A percentile compares a stretch with the other conserved stretches of the same genome.
These are phyloP conservation scores for Ophiostoma triangulosporum DNA, from an alignment of 2,329 filamentous ascomycete genomes.

Conservation along the genomic window DNA sequence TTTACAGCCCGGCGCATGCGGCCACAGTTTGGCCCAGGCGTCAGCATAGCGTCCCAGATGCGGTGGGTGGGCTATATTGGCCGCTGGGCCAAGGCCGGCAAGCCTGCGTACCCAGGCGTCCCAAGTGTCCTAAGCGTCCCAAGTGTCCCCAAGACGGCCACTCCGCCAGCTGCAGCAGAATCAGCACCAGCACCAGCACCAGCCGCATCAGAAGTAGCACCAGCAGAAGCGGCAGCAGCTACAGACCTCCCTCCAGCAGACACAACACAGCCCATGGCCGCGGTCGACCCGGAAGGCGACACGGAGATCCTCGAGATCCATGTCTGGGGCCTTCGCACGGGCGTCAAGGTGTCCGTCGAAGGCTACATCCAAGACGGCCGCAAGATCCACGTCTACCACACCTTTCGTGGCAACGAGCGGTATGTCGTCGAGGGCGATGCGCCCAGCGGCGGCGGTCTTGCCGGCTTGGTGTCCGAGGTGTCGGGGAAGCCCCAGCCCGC, in stretches of 20 bases:
- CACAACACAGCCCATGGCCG: neutral
- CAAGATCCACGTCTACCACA: slow-evolving; percentile 70
- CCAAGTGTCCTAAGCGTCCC: neutral
- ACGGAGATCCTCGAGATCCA: slow-evolving; percentile 83
- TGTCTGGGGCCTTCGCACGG: slow-evolving; percentile 74
- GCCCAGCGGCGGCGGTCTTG: slow-evolving; percentile 34
- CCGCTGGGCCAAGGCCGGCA: slow-evolving; percentile 55
- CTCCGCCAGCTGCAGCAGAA: too few relatives aligned
- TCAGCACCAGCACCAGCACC: too few relatives aligned
- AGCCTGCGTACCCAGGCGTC: slow-evolving; percentile 35
- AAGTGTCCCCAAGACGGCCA: too few relatives aligned
- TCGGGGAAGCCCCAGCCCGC: slow-evolving; percentile 17
- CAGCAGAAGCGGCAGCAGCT: neutral
- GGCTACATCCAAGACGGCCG: slow-evolving; percentile 83
- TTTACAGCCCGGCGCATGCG: slow-evolving; percentile 80
- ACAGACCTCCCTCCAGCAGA: neutral
- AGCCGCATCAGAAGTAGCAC: too few relatives aligned
- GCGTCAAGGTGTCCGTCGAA: slow-evolving; percentile 76
- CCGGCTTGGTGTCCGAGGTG: slow-evolving; percentile 42
- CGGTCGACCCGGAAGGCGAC: slow-evolving; percentile 46
- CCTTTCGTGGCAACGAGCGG: slow-evolving; percentile 61
- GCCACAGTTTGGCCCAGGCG: slow-evolving; percentile 67
- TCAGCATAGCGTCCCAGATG: slow-evolving; percentile 86
- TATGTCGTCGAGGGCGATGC: slow-evolving; percentile 48
- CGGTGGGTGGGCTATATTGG: slow-evolving; percentile 83